Base-by-base conservation (phyloP, 148 eudicot genomes). In the Cornus suecica region DNA sequence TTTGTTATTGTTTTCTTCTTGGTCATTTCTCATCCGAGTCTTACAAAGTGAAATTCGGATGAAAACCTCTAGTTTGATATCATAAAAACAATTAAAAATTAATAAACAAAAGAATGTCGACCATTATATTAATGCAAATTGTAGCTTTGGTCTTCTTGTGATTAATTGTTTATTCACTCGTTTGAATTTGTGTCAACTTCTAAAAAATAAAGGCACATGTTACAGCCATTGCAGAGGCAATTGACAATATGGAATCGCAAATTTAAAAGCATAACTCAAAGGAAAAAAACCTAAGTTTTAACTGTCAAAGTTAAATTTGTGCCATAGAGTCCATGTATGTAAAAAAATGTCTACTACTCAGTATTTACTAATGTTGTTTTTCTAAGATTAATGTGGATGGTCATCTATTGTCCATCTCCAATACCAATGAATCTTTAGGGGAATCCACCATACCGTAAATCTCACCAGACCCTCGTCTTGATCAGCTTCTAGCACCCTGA, bases 141-240 rank as follows among this genome's bases (percentile, higher is more conserved):
- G 29, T 29, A 26, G 8, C 11, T 66, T 54, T 41, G 4, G 52
- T 27, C 5, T 66, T 51, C n/a, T 66, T 6, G 32, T 14, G 2
- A 7, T 69, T 64, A 61, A 10, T 26, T 25, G 1, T 54, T 63
- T 48, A 75, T 32, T n/a, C 70, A 45, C 34, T 48, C 24, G 30
- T 69, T 45, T 84, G 14, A 51, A 45, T 68, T 68, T 48, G 76
- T 80, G 78, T 73, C 92, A 97, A 95, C 79, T 92, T 87, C 67
- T 88, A 86, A 76, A 95, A 90, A 84, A 86, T 92, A 69, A 90
- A 87, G 82, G 87, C 87, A 66, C 92, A 90, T 74, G 94, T 90
- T 71, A 79, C 79, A 51, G 83, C 78, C 37, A 74, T 93, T 73
- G 88, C 94, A 23, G 97, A 92, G 79, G 97, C 91, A 77, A 85